Conservation (phyloP, 306 rosid genomes). For the Sesbania bispinosa region DNA sequence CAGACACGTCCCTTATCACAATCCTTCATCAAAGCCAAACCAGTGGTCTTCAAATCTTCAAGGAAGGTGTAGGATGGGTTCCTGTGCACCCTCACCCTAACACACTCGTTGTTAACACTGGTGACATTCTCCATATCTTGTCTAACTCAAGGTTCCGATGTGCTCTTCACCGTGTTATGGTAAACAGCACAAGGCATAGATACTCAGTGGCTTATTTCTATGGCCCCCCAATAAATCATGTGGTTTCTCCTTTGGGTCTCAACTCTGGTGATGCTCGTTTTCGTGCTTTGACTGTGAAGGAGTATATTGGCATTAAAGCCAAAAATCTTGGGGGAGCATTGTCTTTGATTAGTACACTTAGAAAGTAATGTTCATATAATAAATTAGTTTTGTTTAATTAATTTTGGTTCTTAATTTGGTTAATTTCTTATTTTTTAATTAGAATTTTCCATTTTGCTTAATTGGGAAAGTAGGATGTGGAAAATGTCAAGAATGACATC, state of each 20-base stretch:
- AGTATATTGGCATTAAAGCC: constrained; percentile 45
- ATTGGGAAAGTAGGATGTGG: neutral
- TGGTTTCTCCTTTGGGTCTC: constrained; percentile 36
- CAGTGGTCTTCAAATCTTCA: constrained; percentile 59
- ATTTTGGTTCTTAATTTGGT: too few species aligned
- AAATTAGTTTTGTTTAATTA: too few species aligned
- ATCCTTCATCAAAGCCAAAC: constrained; percentile 53
- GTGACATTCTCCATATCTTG: constrained; percentile 58
- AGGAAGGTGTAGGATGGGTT: constrained; percentile 54
- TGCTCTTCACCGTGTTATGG: constrained; percentile 56
- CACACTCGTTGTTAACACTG: constrained; percentile 50
- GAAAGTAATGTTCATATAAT: too few species aligned
- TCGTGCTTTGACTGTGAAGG: constrained; percentile 48
- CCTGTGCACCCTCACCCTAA: constrained; percentile 38
- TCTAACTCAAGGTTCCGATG: constrained; percentile 50
- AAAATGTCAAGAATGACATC: too few species aligned
- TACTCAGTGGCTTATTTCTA: constrained; percentile 59
- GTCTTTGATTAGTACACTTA: constrained; percentile 24
- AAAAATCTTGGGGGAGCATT: constrained; percentile 41
- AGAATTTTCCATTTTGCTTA: neutral
- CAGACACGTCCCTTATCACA: constrained; percentile 72
- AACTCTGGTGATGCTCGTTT: constrained; percentile 34
- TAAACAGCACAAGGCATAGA: constrained; percentile 32
- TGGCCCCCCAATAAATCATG: constrained; percentile 45
- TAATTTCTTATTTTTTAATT: neutral